Conservation (phyloP, 768 basidiomycete genomes). For the Boletus eberwhitei region DNA sequence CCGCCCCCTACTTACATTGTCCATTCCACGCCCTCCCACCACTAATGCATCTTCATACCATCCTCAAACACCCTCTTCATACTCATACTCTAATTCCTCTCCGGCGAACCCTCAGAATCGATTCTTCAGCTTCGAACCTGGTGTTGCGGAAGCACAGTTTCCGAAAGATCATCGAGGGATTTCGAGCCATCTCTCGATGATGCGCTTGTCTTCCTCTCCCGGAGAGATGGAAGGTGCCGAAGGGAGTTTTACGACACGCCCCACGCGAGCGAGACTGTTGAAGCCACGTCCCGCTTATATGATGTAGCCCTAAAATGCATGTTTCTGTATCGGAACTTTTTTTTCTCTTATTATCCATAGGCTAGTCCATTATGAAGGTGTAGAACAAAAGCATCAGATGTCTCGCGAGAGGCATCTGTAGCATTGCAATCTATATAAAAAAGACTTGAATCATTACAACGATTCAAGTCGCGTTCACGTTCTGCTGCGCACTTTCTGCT, state of each 20-base stretch:
- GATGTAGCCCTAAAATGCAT: slow-evolving; percentile 14
- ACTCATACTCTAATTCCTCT: slow-evolving; percentile 1
- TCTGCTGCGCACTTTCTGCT: not conserved
- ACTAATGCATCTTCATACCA: not conserved
- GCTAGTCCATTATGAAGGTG: not conserved
- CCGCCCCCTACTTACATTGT: not conserved
- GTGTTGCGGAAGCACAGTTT: not conserved
- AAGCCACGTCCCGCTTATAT: slow-evolving; percentile 20
- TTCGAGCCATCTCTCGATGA: slow-evolving; percentile 20
- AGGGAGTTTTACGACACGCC: slow-evolving; percentile 1
- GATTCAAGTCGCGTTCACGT: not conserved
- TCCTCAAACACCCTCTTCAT: slow-evolving; percentile 9
- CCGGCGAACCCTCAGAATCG: not conserved
- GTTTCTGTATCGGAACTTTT: slow-evolving; percentile 1
- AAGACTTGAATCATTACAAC: not conserved
- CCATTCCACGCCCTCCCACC: not conserved
- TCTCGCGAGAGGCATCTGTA: not conserved
- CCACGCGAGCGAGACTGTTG: slow-evolving; percentile 8
- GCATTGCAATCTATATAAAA: not conserved
- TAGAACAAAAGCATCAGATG: not conserved
- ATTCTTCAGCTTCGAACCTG: not conserved
- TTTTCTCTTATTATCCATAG: not conserved
- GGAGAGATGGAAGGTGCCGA: not conserved
- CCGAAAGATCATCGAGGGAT: not conserved
- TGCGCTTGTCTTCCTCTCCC: slow-evolving; percentile 11